Evolutionary conservation across 2,329 filamentous ascomycete genomes (phyloP).

Genomic region (Claviceps sp.): DNA sequence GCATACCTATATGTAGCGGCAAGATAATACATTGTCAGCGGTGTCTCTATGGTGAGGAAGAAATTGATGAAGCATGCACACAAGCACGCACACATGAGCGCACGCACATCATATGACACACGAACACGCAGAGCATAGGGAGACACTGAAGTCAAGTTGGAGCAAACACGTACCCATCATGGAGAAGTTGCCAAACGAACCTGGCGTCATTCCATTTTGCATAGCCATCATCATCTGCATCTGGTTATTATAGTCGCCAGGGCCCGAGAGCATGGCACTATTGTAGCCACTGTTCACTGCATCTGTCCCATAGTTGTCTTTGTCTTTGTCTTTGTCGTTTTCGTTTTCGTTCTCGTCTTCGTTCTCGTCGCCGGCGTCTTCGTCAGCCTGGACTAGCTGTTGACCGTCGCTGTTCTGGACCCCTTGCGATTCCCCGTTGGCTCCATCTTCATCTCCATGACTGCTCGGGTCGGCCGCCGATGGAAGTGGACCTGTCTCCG

Average conservation of each 20-base stretch:
- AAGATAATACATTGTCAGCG: slow-evolving; percentile 14
- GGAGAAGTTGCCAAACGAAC: slow-evolving; percentile 44
- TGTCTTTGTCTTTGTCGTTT: slow-evolving; percentile 16
- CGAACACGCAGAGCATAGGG: too few species aligned
- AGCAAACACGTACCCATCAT: slow-evolving; percentile 68
- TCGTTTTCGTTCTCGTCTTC: slow-evolving; percentile 16
- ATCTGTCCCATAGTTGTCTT: slow-evolving; percentile 22
- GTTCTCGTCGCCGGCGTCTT: slow-evolving; percentile 11
- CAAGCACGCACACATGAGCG: not conserved
- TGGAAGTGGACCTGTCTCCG: not conserved
- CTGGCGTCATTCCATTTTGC: slow-evolving; percentile 51
- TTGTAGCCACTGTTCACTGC: slow-evolving; percentile 35
- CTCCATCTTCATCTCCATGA: slow-evolving; percentile 1
- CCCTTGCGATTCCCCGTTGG: not conserved
- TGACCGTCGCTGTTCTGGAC: not conserved
- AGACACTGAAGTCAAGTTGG: not conserved
- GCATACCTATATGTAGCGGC: slow-evolving; percentile 45
- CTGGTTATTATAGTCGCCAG: slow-evolving; percentile 51
- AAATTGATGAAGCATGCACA: not conserved
- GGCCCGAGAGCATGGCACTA: slow-evolving; percentile 43
- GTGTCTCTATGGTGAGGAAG: not conserved
- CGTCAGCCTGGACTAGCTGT: slow-evolving; percentile 6
- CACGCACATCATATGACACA: too few species aligned
- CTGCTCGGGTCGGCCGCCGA: not conserved
- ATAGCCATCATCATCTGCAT: slow-evolving; percentile 73